These are phyloP conservation scores for Trichoderma lentiforme DNA, from an alignment of 2,329 filamentous ascomycete genomes.

Conservation along the genomic window DNA sequence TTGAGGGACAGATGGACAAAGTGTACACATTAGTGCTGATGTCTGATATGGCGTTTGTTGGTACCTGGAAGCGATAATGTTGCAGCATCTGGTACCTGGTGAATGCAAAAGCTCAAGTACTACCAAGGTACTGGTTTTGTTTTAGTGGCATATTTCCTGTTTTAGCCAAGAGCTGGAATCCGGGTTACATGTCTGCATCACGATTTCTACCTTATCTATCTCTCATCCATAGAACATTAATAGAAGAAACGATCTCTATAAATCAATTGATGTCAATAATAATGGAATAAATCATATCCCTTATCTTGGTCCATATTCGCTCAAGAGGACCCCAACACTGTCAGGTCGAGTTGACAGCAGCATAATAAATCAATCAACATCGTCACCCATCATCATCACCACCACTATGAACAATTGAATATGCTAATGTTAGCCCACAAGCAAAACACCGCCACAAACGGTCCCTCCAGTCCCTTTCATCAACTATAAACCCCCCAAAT, in stretches of 20 bases:
- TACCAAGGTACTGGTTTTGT: background rate
- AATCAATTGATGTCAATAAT: background rate
- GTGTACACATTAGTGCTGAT: background rate
- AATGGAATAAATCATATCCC: background rate
- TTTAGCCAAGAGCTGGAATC: background rate
- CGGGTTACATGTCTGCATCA: background rate
- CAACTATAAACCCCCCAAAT: background rate
- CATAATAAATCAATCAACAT: background rate
- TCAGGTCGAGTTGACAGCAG: background rate
- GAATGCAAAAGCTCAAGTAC: background rate
- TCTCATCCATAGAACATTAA: background rate
- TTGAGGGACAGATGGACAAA: background rate
- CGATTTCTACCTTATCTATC: background rate
- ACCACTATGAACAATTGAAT: background rate
- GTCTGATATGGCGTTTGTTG: background rate
- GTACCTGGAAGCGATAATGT: background rate
- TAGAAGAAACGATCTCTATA: background rate
- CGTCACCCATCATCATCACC: background rate
- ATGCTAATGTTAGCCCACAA: background rate
- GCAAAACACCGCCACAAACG: background rate
- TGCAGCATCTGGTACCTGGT: background rate
- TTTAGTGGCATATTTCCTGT: background rate
- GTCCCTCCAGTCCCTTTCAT: background rate
- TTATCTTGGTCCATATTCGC: background rate
- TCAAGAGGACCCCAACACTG: rapidly evolving